Conservation (phyloP, 129 eudicot genomes). For the Scalesia atractyloides region DNA sequence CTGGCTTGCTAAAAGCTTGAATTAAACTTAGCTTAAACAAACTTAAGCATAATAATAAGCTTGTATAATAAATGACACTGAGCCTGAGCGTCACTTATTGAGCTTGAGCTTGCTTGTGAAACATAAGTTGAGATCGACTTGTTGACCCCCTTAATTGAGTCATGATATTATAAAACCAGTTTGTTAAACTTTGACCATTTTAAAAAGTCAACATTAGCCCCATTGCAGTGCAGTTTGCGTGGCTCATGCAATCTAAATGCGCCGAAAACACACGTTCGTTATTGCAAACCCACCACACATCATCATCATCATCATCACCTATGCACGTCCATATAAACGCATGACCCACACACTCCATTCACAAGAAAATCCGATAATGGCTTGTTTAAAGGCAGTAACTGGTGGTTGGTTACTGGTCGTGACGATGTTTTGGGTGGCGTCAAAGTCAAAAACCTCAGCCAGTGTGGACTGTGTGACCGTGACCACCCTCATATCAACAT, state of each 20-base stretch:
- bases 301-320: conserved; percentile 23
- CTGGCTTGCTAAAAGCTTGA: too few species aligned
- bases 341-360: background rate
- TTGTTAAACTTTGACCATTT: background rate
- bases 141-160: too few species aligned
- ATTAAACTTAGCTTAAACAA: too few species aligned
- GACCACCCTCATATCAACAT: conserved; percentile 43
- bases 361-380: conserved; percentile 12
- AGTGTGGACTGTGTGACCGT: conserved; percentile 40
- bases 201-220: background rate
- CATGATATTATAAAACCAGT: background rate
- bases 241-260: conserved; percentile 43
- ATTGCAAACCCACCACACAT: conserved; percentile 33
- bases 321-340: conserved; percentile 6
- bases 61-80: too few species aligned
- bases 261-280: conserved; percentile 30
- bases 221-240: conserved; percentile 6
- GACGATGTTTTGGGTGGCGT: conserved; percentile 7
- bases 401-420: conserved; percentile 9
- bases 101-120: too few species aligned
- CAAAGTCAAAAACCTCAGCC: conserved; percentile 30
- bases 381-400: conserved; percentile 12
- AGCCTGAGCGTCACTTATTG: too few species aligned
- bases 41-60: too few species aligned
- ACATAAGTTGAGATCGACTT: too few species aligned